Evolutionary conservation across 768 basidiomycete species (phyloP), one percentile per base, ranked within the genome.

Genomic region (Gelatoporia subvermispora): DNA sequence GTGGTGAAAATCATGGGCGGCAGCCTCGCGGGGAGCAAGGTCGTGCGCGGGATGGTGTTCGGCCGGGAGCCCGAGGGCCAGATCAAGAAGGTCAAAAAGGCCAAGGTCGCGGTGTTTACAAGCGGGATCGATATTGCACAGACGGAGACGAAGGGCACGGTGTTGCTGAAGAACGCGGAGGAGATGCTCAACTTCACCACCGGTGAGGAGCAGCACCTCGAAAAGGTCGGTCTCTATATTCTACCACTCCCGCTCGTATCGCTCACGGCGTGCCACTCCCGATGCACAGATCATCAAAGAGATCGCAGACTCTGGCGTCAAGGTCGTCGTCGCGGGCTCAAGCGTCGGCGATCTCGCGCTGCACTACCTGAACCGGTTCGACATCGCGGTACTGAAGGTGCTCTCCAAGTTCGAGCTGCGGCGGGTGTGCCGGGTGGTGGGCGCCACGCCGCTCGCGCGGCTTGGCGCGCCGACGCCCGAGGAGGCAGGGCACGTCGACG

Each of bases 1-100:
- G 95, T 99, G 21, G 96, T 99, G 60, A 99, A 98, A 72, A 97
- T 99, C 53, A 86, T 99, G 82, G 96, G 96, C 48, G 91, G 96
- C 25, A 88, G 78, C 59, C 70, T 99, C n/a, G 66, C 82, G 3
- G 78, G 75, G 20, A 95, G 93, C 68, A 81, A 77, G 48, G 94
- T 99, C 4, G 88, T 99, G 4, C 81, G 88, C 55, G 96, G 96
- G 43, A 99, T 99, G 96, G 96, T 99, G 0, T 98, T 98, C 55
- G 92, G 92, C 34, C 77, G 93, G 40, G 93, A 96, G 68, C 91
- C 96, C 0, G 96, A 99, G 68, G 92, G 93, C 43, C 74, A 79
- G 43, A 64, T 96, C 48, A 93, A 93, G 71, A 92, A 92, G 60
- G 84, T 80, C 8, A 72, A 72, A 43, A 85, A 83, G 59, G 91